A percentile compares a stretch with the other conserved stretches of the same genome.
Evolutionary conservation across 2,329 filamentous ascomycete species (phyloP).

Genomic region (Pseudocercospora macadamiae): DNA sequence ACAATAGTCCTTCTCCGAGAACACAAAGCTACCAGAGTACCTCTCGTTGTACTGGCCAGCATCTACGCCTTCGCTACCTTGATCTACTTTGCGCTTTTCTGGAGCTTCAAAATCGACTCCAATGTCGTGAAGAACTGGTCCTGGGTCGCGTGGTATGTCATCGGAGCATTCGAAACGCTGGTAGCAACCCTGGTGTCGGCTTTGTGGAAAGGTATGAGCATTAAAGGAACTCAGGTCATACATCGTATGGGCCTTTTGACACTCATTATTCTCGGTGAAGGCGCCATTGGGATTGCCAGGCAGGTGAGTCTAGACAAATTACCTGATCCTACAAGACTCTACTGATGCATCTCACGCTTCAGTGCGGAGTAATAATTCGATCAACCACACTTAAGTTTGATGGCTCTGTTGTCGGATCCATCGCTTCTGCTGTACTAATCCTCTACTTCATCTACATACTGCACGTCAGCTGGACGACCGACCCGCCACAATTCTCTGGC

Average conservation of each 20-base stretch:
- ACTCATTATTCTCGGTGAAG: slow-evolving; percentile 42
- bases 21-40: not conserved
- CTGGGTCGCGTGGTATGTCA: slow-evolving; percentile 58
- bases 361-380: slow-evolving; percentile 37
- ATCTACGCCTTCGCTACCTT: slow-evolving; percentile 24
- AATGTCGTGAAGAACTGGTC: slow-evolving; percentile 31
- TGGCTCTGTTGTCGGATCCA: slow-evolving; percentile 34
- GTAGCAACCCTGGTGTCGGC: slow-evolving; percentile 36
- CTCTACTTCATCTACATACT: slow-evolving; percentile 29
- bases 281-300: slow-evolving; percentile 40
- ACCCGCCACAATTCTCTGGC: not conserved
- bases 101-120: slow-evolving; percentile 2
- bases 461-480: slow-evolving; percentile 15
- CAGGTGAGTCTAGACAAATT: slow-evolving; percentile 6
- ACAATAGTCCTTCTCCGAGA: not conserved
- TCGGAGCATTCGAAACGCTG: slow-evolving; percentile 35
- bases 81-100: slow-evolving; percentile 20
- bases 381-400: slow-evolving; percentile 14
- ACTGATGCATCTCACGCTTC: not conserved
- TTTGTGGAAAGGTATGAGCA: slow-evolving; percentile 37
- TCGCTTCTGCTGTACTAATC: slow-evolving; percentile 36
- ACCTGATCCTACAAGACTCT: not conserved
- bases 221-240: slow-evolving; percentile 41
- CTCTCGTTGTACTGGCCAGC: not conserved
- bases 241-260: slow-evolving; percentile 41